A percentile compares a stretch with the other conserved stretches of the same genome.
phyloP scores from a whole-genome alignment of 140 eudicot species.

The Flaveria floridana region DNA sequence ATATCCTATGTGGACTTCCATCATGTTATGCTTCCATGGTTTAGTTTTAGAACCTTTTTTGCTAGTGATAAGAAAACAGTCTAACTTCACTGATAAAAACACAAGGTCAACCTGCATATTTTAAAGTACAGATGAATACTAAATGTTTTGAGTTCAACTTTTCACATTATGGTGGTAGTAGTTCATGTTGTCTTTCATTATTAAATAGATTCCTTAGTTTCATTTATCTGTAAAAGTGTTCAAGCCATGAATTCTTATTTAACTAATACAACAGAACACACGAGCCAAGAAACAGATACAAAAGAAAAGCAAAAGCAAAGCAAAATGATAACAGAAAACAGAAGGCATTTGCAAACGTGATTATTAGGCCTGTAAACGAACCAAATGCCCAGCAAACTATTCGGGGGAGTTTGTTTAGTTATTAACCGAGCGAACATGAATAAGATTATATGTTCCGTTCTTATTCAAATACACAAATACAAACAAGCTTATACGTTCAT shows the following conservation, averaged over 20 bases:
- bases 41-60: slow-evolving; percentile 9
- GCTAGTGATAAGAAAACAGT: not conserved
- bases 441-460: not conserved
- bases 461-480: not conserved
- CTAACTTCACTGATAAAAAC: not conserved
- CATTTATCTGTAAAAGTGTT: not conserved
- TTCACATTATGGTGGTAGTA: not conserved
- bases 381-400: not conserved
- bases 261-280: not conserved
- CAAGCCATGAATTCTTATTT: not conserved
- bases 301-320: not conserved
- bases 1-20: not conserved
- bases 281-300: not conserved
- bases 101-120: not conserved
- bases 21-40: not conserved
- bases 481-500: not conserved
- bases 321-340: not conserved
- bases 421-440: not conserved
- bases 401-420: not conserved
- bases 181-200: not conserved
- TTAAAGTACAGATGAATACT: not conserved
- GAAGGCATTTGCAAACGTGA: not conserved
- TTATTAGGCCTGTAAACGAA: not conserved
- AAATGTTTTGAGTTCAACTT: not conserved
- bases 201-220: not conserved